Evolutionary conservation across 305 asterid genomes (phyloP), one percentile per base, ranked within the genome.

Genomic region (Rubia tinctorum): DNA sequence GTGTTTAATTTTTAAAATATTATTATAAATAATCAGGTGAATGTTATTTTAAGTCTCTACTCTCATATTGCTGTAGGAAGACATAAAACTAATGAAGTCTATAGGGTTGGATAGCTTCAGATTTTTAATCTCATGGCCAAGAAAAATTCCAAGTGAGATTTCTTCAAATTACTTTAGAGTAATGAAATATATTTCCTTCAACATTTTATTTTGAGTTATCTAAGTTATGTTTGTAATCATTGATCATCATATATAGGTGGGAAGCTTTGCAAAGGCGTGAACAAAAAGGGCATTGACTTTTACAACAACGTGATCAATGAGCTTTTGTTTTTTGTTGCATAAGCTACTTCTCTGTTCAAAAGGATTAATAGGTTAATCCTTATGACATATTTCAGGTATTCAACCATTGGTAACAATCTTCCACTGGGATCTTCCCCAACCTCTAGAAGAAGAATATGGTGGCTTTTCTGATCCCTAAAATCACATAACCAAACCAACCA

Each of bases 401-500:
- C 15, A 51, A 51, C 58, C 58, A 6, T 1, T 51, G 58, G 58
- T 51, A 51, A 51, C 58, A 17, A 51, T 51, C 58, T 51, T 51
- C n/a, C 58, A 51, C 20, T 51, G 58, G 58, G 22, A 51, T 68
- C 61, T 68, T 47, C 72, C 72, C 23, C 72, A 68, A 27, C 23
- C 5, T 14, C 43, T 68, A 2, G 61, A 68, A 47, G 72, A 68
- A 13, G 61, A 68, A 47, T 68, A 68, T 5, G 44, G 61, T 25
- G 72, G 72, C 39, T n/a, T 68, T 68, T 25, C 9, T 68, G 44
- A 83, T 84, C 45, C 84, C 86, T 30, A 71, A 49, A 6, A 47
- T 86, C 34, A 53, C 80, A 91, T 88, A 80, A 82, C 84, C 59
- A 63, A 0, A 20, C 40, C 14, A 47, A 47, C 13, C 8, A n/a